Conservation (phyloP, 163 green algal genomes). For the Scenedesmus sp. region DNA sequence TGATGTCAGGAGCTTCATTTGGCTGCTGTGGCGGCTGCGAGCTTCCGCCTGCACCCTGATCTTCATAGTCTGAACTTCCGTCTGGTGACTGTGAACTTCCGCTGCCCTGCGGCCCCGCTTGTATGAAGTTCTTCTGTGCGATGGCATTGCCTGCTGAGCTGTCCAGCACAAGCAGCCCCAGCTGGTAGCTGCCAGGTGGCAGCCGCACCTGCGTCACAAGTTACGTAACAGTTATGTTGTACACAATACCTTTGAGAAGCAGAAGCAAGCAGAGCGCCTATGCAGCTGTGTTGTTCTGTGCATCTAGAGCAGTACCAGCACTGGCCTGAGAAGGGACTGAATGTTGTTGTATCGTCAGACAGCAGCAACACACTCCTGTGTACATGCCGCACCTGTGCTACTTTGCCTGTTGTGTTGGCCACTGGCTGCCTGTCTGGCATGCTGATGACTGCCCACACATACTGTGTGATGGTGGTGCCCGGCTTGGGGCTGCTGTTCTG, state of each 20-base stretch:
- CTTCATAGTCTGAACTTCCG: not conserved
- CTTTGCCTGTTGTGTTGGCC: not conserved
- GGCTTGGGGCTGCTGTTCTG: slow-evolving; percentile 1
- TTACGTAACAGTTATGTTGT: no score
- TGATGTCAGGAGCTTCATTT: slow-evolving; percentile 8
- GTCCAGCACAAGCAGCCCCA: slow-evolving; percentile 45
- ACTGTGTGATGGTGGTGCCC: slow-evolving; percentile 39
- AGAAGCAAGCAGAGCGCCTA: no score
- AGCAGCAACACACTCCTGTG: no score
- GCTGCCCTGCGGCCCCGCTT: not conserved
- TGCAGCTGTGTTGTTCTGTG: no score
- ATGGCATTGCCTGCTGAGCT: not conserved
- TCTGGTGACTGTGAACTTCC: not conserved
- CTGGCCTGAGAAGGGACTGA: no score
- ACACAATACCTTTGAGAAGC: no score
- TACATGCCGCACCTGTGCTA: not conserved
- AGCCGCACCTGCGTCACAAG: not conserved
- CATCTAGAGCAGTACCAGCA: no score
- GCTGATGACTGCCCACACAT: slow-evolving; percentile 40
- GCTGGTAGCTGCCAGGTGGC: slow-evolving; percentile 15
- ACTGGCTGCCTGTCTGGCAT: not conserved
- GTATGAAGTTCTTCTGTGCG: slow-evolving; percentile 35
- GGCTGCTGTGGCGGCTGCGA: not conserved
- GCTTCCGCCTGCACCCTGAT: not conserved
- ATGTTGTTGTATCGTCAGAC: no score